Evolutionary conservation across 352 stramenopile species (phyloP).

Genomic region (Globisporangium okanoganense): DNA sequence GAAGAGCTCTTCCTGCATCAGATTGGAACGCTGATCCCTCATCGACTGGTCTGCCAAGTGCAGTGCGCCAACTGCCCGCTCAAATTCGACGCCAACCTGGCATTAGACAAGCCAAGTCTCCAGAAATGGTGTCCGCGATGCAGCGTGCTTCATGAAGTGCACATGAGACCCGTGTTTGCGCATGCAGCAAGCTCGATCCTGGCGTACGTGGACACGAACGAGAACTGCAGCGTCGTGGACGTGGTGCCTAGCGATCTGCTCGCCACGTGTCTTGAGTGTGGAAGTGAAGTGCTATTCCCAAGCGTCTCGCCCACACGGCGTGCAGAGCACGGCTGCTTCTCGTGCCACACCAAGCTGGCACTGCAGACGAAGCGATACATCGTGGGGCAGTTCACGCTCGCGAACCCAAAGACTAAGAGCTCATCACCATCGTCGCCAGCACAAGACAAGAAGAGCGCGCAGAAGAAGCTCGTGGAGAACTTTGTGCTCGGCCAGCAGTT

Average conservation of each 20-base stretch:
- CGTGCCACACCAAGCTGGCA: conserved; percentile 76
- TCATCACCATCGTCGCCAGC: not conserved
- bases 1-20: conserved; percentile 75
- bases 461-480: conserved; percentile 36
- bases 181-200: conserved; percentile 61
- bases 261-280: conserved; percentile 66
- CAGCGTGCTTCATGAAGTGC: conserved; percentile 65
- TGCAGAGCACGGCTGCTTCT: conserved; percentile 62
- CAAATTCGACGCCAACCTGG: conserved; percentile 58
- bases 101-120: conserved; percentile 34
- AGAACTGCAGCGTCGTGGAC: conserved; percentile 71
- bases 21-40: conserved; percentile 69
- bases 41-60: conserved; percentile 59
- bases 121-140: conserved; percentile 83
- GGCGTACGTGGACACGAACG: conserved; percentile 59
- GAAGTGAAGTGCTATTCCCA: conserved; percentile 58
- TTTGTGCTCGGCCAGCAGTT: conserved; percentile 68
- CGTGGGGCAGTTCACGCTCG: conserved; percentile 18
- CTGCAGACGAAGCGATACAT: conserved; percentile 61
- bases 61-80: conserved; percentile 73
- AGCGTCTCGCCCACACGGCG: conserved; percentile 45
- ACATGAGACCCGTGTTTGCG: conserved; percentile 62
- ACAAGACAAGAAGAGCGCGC: conserved; percentile 26
- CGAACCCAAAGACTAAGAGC: conserved; percentile 16
- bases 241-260: conserved; percentile 68